These are phyloP conservation scores for Pseudogymnoascus sp. DNA, from an alignment of 2,329 filamentous ascomycete genomes.

Conservation along the genomic window DNA sequence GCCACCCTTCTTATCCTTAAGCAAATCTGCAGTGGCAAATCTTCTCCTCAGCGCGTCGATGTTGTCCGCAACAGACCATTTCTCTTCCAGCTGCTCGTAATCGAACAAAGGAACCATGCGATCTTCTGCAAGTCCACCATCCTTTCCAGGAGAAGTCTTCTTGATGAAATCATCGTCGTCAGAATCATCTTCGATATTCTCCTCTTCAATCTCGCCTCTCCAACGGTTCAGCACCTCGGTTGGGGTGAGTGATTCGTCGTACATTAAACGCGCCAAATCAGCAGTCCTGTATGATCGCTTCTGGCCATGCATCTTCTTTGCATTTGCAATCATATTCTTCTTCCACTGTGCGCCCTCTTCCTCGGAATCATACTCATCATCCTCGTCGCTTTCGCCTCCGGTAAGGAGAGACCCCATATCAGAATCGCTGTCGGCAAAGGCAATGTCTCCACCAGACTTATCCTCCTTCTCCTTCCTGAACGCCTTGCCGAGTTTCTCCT, in stretches of 20 bases:
- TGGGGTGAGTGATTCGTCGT: constrained; percentile 70
- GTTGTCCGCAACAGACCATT: constrained; percentile 75
- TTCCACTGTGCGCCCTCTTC: constrained; percentile 78
- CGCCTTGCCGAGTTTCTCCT: constrained; percentile 51
- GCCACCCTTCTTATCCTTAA: constrained; percentile 44
- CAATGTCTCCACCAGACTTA: constrained; percentile 60
- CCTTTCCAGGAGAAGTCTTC: constrained; percentile 53
- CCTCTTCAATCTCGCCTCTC: constrained; percentile 56
- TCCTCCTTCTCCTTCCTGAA: constrained; percentile 47
- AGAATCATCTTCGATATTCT: constrained; percentile 46
- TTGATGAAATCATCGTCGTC: constrained; percentile 57
- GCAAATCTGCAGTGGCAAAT: constrained; percentile 65
- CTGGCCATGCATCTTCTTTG: constrained; percentile 59
- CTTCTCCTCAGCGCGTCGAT: constrained; percentile 64
- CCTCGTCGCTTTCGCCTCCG: constrained; percentile 41
- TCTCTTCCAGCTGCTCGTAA: constrained; percentile 69
- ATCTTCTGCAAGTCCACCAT: constrained; percentile 66
- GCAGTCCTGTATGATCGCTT: constrained; percentile 65
- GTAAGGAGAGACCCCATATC: constrained; percentile 65
- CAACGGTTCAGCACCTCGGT: constrained; percentile 69
- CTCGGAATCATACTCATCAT: constrained; percentile 50
- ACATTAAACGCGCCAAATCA: constrained; percentile 81
- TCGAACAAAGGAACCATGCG: constrained; percentile 70
- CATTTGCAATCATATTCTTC: constrained; percentile 69
- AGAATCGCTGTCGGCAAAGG: constrained; percentile 93